Base-by-base conservation (phyloP, 2,329 filamentous ascomycete species). In the Ophiostoma populinum region DNA sequence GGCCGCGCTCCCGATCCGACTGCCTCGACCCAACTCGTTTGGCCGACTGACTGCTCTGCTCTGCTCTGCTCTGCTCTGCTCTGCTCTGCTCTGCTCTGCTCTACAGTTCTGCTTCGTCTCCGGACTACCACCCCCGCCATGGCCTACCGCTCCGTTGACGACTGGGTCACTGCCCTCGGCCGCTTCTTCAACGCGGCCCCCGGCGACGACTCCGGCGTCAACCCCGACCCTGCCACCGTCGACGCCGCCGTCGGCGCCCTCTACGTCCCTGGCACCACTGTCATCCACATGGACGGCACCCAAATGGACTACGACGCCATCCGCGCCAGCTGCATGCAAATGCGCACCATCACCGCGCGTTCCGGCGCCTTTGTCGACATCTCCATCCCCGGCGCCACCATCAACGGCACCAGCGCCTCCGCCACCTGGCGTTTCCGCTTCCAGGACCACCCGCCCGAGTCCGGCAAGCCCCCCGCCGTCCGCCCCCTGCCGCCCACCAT, bases 331-430 rank as follows among this genome's bases (percentile, higher is more conserved):
- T 59, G 76, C 13, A 68, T 65, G 0, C 60, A 59, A 1, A 72
- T 73, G 21, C 34, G 25, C 2, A 62, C 58, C 40, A 76, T 77
- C 44, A 64, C 59, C 27, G 70, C 76, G 35, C 71, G 76, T 46
- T 71, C 70, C 0, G 47, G 76, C n/a, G 65, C 77, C 49, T 85
- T 85, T 42, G 67, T 70, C 32, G 79, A 64, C 2, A 63, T 87
- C 26, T 78, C 79, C 8, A 66, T 87, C 1, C 68, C 77, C 36
- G 77, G 83, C 47, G 58, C 86, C 9, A 70, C 79, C 3, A 80
- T 75, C 13, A 30, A 39, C 21, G 80, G 86, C 45, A 78, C 80
- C 0, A 83, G 80, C 0, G 64, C 86, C 66, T 70, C 68, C 36
- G 80, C 80, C 41, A 85, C 80, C 2, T 71, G 87, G 30, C 68